Evolutionary conservation across 108 stramenopile genomes (phyloP).

Genomic region (Pseudonitzschia multistriata): DNA sequence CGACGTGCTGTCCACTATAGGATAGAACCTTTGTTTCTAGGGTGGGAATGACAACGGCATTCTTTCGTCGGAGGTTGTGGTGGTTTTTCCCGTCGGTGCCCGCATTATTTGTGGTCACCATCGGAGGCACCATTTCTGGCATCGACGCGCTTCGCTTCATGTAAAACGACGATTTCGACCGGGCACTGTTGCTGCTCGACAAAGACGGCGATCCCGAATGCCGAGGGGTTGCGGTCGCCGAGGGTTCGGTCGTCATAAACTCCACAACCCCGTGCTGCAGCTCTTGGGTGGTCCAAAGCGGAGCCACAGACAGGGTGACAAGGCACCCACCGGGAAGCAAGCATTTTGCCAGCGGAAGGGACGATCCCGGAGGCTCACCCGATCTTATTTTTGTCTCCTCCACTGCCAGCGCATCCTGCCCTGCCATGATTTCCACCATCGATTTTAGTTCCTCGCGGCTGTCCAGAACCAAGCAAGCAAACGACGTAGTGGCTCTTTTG

Average conservation of each 20-base stretch:
- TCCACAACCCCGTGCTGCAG: not conserved
- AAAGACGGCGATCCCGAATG: not conserved
- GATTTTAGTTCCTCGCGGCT: not conserved
- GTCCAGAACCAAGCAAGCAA: not conserved
- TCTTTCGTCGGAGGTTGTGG: not conserved
- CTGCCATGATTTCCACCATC: not conserved
- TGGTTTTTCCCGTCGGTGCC: not conserved
- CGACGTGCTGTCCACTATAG: conserved; percentile 9
- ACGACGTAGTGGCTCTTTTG: not conserved
- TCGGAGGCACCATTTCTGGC: conserved; percentile 9
- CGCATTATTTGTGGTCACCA: not conserved
- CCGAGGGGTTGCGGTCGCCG: not conserved
- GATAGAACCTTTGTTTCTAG: conserved; percentile 14
- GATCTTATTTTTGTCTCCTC: not conserved
- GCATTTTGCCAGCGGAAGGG: conserved; percentile 5
- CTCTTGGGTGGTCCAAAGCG: conserved; percentile 9
- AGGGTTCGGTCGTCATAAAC: conserved; percentile 5
- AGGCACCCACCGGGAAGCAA: conserved; percentile 20
- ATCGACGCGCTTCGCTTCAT: conserved; percentile 18
- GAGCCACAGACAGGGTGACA: conserved; percentile 3
- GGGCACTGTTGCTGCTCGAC: not conserved
- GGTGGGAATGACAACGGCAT: conserved; percentile 17
- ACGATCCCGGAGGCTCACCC: not conserved
- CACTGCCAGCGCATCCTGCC: not conserved
- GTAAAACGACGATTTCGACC: not conserved